Conservation (phyloP, 2,329 filamentous ascomycete species). For the Aspergillus proliferans region DNA sequence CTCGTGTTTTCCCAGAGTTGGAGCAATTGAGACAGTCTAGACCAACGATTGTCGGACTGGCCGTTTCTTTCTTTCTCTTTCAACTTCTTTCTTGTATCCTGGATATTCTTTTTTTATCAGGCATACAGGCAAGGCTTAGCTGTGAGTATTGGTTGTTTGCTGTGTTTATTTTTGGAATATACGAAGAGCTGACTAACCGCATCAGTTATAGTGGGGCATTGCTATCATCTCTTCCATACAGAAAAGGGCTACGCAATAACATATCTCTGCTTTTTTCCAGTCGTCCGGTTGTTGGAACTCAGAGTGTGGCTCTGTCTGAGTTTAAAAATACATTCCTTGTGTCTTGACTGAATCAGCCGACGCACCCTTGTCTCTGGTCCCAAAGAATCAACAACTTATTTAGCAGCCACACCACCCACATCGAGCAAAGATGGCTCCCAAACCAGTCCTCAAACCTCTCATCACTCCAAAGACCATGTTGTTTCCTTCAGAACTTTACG, state of each 20-base stretch:
- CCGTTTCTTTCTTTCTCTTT: not conserved
- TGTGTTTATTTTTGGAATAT: no score
- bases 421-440: conserved; percentile 18
- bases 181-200: no score
- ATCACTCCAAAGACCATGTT: conserved; percentile 37
- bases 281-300: no score
- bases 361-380: no score
- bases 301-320: no score
- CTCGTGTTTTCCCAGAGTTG: not conserved
- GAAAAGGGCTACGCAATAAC: no score
- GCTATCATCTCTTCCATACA: no score
- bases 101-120: not conserved
- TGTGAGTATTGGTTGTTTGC: not conserved
- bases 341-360: no score
- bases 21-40: not conserved
- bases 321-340: no score
- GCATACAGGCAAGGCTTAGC: not conserved
- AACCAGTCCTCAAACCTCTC: conserved; percentile 32
- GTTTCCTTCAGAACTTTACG: conserved; percentile 52
- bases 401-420: not conserved
- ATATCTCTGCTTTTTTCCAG: no score
- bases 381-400: no score
- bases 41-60: not conserved
- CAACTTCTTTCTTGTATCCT: not conserved
- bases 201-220: no score